Base-by-base conservation (phyloP, 495 filamentous ascomycete species). In the Durotheca rogersii region DNA sequence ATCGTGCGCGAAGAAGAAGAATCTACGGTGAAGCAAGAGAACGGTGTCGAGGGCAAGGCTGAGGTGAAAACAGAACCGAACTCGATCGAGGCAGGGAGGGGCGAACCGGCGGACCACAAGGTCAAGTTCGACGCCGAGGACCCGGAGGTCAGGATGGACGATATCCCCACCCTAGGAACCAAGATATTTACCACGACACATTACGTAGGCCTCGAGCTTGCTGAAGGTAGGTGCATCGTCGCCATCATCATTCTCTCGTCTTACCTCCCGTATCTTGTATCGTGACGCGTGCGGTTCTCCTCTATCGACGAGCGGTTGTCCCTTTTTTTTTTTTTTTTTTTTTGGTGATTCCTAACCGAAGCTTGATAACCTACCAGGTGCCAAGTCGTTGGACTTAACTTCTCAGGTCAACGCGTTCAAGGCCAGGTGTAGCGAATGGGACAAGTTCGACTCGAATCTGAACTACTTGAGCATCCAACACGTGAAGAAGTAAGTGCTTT, bases 171-270 rank as follows among this genome's bases (percentile, higher is more conserved):
- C n/a, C 29, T 37, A 61, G 31, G 63, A 39, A 57, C 60, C 19
- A 84, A 72, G 45, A 80, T 94, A 12, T 92, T 87, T 61, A 95
- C 89, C 0, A 89, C 86, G 20, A 94, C 89, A 9, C 89, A 87
- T 53, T 96, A 95, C 62, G 84, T 96, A 58, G 90, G 90, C 19
- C 71, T 95, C 31, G 86, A 91, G 54, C 67, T 89, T 38, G 66
- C 72, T 23, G 76, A 82, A 70, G 82, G 84, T 86, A 69, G 65
- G 74, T 81, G 36, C 67, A 68, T 36, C 61, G 55, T 21, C n/a
- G n/a, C n/a, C n/a, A n/a, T n/a, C n/a, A n/a, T n/a, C n/a, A n/a
- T n/a, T n/a, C n/a, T n/a, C n/a, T n/a, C n/a, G n/a, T n/a, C n/a
- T n/a, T n/a, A n/a, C n/a, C n/a, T n/a, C n/a, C n/a, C 46, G n/a